Evolutionary conservation across 208 protist species (phyloP).

Genomic region (Balamuthia mandrillaris): DNA sequence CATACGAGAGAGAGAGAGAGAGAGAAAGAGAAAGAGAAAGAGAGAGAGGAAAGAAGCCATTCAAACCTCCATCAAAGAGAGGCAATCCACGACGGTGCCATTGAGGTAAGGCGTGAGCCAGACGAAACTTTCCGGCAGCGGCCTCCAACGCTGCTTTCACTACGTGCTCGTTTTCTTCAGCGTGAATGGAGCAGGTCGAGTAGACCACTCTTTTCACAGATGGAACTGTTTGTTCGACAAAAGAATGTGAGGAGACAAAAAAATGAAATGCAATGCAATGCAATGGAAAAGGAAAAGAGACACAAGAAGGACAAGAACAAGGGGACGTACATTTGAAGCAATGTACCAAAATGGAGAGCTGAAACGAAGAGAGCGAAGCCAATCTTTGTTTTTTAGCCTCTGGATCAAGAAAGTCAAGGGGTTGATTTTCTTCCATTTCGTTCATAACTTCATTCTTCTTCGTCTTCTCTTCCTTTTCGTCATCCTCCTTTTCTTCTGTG

Average conservation of each 20-base stretch:
- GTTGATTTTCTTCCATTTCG: too few relatives aligned
- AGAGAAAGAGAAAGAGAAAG: background rate
- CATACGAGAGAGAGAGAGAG: background rate
- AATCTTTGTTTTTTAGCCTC: too few relatives aligned
- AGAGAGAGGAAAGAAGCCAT: background rate
- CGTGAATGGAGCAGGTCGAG: conserved; percentile 73
- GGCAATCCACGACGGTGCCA: conserved; percentile 57
- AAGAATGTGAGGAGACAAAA: background rate
- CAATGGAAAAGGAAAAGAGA: background rate
- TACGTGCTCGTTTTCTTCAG: conserved; percentile 71
- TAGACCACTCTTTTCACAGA: conserved; percentile 60
- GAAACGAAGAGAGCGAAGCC: too few relatives aligned
- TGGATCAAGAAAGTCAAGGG: too few relatives aligned
- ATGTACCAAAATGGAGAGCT: too few relatives aligned
- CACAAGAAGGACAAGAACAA: background rate
- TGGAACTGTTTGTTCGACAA: conserved; percentile 38
- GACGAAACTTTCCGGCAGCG: background rate
- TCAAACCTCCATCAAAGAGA: background rate
- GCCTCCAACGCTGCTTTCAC: conserved; percentile 49
- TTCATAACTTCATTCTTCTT: too few relatives aligned
- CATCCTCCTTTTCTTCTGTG: too few relatives aligned
- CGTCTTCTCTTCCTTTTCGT: too few relatives aligned
- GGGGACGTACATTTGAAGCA: too few relatives aligned
- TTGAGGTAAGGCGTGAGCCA: conserved; percentile 55
- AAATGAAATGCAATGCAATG: background rate